phyloP scores from a whole-genome alignment of 2,329 filamentous ascomycete species.

The Lasiodiplodia gonubiensis region DNA sequence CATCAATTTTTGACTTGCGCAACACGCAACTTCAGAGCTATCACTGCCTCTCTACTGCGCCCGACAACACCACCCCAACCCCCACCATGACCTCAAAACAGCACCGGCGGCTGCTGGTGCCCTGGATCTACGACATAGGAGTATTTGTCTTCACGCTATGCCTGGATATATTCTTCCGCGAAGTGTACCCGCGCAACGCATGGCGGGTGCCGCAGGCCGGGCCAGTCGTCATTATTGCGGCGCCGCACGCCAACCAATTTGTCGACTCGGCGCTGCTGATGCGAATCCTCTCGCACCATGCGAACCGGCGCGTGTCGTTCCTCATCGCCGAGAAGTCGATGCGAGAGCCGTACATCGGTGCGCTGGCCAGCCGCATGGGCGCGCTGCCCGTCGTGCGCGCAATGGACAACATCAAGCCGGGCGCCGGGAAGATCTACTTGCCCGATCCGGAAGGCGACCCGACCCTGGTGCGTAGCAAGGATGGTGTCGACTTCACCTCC shows the following conservation, averaged over 20 bases:
- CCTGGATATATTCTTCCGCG: conserved; percentile 31
- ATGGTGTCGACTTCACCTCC: conserved; percentile 18
- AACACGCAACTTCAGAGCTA: background rate
- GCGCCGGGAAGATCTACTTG: conserved; percentile 27
- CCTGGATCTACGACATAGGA: conserved; percentile 26
- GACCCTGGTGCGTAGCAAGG: conserved; percentile 18
- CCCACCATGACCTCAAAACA: conserved; percentile 1
- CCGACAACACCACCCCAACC: background rate
- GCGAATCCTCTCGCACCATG: conserved; percentile 25
- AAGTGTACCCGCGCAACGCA: conserved; percentile 23
- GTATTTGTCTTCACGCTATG: conserved; percentile 24
- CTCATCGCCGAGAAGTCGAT: conserved; percentile 30
- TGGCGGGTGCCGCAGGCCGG: conserved; percentile 19
- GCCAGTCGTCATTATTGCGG: conserved; percentile 27
- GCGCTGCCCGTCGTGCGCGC: conserved; percentile 27
- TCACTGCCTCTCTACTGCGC: background rate
- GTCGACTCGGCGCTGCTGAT: conserved; percentile 27
- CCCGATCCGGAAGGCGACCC: conserved; percentile 26
- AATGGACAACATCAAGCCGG: conserved; percentile 29
- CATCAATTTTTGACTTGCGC: background rate
- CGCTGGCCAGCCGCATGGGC: conserved; percentile 22
- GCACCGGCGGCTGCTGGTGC: conserved; percentile 21
- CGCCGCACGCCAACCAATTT: conserved; percentile 30
- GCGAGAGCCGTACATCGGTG: conserved; percentile 24
- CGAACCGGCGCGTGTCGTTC: conserved; percentile 22